phyloP scores from a whole-genome alignment of 306 rosid genomes.

The Luffa aegyptiaca region DNA sequence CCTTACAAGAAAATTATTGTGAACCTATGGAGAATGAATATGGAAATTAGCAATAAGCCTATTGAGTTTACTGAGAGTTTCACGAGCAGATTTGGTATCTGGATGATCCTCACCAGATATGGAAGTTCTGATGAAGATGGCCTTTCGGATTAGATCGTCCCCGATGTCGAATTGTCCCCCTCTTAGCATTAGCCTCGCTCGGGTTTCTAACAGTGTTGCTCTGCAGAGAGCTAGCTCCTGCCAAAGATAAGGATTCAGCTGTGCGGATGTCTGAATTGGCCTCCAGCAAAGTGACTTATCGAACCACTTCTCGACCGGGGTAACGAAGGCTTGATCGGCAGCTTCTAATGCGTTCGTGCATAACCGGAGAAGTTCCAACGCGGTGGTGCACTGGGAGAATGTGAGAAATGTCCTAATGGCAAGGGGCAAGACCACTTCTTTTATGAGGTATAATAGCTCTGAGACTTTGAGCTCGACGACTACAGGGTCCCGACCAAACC shows the following conservation, averaged over 20 bases:
- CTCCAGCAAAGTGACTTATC: constrained; percentile 77
- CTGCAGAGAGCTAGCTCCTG: constrained; percentile 70
- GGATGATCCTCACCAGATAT: constrained; percentile 82
- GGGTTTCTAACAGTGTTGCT: constrained; percentile 72
- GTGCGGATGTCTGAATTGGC: constrained; percentile 69
- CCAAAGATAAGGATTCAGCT: constrained; percentile 83
- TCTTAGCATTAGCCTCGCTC: constrained; percentile 82
- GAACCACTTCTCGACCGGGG: constrained; percentile 76
- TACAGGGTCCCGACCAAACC: constrained; percentile 65
- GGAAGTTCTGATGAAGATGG: constrained; percentile 70
- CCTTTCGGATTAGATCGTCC: constrained; percentile 73
- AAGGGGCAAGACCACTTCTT: constrained; percentile 61
- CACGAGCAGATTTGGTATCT: constrained; percentile 64
- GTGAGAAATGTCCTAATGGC: constrained; percentile 66
- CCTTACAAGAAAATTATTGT: constrained; percentile 25
- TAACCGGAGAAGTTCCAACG: constrained; percentile 66
- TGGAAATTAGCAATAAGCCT: constrained; percentile 66
- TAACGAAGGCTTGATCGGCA: constrained; percentile 70
- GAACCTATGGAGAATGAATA: constrained; percentile 49
- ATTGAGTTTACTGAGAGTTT: constrained; percentile 67
- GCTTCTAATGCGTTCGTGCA: constrained; percentile 77
- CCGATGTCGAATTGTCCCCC: constrained; percentile 77
- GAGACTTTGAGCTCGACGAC: constrained; percentile 62
- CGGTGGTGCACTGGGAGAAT: constrained; percentile 66
- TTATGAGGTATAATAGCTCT: constrained; percentile 47